Conservation (phyloP, 1,284 basidiomycete species). For the Entoloma clypeatum region DNA sequence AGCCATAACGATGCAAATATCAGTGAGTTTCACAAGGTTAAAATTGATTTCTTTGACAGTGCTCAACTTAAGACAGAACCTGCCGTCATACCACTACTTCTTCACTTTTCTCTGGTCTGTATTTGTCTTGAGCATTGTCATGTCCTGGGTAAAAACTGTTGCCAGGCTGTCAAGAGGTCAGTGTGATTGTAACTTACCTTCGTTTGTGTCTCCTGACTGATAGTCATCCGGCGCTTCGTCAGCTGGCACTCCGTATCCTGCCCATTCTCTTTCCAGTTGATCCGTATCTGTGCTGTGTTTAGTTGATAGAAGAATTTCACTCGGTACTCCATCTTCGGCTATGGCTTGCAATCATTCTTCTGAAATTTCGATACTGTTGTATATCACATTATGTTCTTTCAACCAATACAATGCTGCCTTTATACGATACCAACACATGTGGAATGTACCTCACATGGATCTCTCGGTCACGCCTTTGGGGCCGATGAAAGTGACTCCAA, state of each 20-base stretch:
- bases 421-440: conserved; percentile 22
- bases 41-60: no score
- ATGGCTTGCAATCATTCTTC: conserved; percentile 20
- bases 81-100: conserved; percentile 25
- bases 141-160: no score
- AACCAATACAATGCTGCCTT: conserved; percentile 28
- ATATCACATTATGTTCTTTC: conserved; percentile 31
- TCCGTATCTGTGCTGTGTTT: conserved; percentile 19
- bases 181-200: neutral
- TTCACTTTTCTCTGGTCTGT: conserved; percentile 7
- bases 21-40: conserved; percentile 1
- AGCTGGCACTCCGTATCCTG: conserved; percentile 30
- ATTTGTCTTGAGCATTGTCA: conserved; percentile 2
- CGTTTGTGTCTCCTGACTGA: neutral
- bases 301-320: conserved; percentile 24
- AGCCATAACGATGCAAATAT: neutral
- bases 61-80: no score
- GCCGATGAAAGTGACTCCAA: conserved; percentile 34
- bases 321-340: conserved; percentile 32
- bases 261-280: conserved; percentile 23
- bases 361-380: conserved; percentile 26
- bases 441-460: conserved; percentile 23
- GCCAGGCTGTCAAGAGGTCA: neutral
- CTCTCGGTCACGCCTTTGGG: conserved; percentile 21
- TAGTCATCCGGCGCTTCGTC: conserved; percentile 4